phyloP scores from a whole-genome alignment of 805 yeast genomes.

The Candida silvatica region DNA sequence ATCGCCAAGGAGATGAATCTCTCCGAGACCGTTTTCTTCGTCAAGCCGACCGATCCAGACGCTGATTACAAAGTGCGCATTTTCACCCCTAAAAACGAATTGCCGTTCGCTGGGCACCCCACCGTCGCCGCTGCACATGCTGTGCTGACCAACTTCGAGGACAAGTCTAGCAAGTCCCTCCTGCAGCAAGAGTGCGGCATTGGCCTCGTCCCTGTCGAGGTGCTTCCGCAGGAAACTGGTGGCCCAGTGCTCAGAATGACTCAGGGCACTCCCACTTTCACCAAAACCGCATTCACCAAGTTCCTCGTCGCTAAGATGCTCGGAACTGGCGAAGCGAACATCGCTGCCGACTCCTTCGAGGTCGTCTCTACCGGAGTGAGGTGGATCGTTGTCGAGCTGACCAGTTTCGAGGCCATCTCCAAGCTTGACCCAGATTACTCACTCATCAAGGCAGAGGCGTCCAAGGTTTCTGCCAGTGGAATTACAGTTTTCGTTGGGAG shows the following conservation, averaged over 20 bases:
- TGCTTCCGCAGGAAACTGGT: background rate
- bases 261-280: background rate
- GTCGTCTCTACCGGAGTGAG: background rate
- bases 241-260: no score
- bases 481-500: background rate
- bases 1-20: slow-evolving; percentile 55
- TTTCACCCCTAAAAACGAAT: slow-evolving; percentile 36
- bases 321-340: background rate
- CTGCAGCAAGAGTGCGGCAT: background rate
- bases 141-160: slow-evolving; percentile 31
- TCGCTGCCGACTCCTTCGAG: background rate
- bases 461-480: background rate
- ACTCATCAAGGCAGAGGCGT: no score
- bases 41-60: slow-evolving; percentile 26
- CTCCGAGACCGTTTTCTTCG: slow-evolving; percentile 48
- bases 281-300: background rate
- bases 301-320: background rate
- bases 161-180: background rate
- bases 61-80: slow-evolving; percentile 44
- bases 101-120: slow-evolving; percentile 63
- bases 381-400: background rate
- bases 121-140: slow-evolving; percentile 46
- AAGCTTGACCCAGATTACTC: background rate
- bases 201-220: background rate
- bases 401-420: background rate